Evolutionary conservation across 192 early-diverging fungal genomes (phyloP), one percentile per base, ranked within the genome.

Genomic region (Lobosporangium transversale): DNA sequence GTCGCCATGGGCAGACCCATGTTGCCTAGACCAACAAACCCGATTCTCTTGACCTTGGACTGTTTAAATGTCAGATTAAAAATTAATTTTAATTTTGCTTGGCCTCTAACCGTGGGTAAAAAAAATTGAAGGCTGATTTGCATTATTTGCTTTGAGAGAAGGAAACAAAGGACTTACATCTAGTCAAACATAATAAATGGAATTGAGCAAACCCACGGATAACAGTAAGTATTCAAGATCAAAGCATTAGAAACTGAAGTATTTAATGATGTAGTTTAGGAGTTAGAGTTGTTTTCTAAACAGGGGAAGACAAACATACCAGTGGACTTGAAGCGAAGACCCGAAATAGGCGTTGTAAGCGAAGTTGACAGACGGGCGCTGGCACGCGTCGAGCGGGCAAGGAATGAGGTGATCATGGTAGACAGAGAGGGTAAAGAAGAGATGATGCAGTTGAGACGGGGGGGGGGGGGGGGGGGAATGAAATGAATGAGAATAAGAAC

Each of bases 1-100:
- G 80, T 83, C 59, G 97, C 95, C 97, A 99, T 99, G 57, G 90
- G 89, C 64, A 86, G 93, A 24, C 97, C 87, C 92, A 94, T 93
- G 74, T 93, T 90, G 10, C 97, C 97, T 18, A 99, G 86, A 2
- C 97, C 97, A 53, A 99, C 91, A 62, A 96, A 94, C 9, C 94
- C 94, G 70, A 95, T 86, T 4, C 75, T 70, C 56, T 79, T 70
- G 54, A 62, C 76, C 62, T 79, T 79, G 37, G 73, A 67, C 73
- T 76, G 47, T 7, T 40, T 3, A 36, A 23, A 30, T 17, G 44
- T 35, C 9, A 32, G n/a, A n/a, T n/a, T n/a, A n/a, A n/a, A n/a
- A n/a, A n/a, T n/a, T n/a, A n/a, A n/a, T n/a, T n/a, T n/a, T n/a
- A n/a, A n/a, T n/a, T n/a, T n/a, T n/a, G n/a, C n/a, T n/a, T n/a